Percentiles rank a stretch among this genome's conserved stretches.
Conservation (phyloP, 2,329 filamentous ascomycete genomes). For the Diaporthe destruens region DNA sequence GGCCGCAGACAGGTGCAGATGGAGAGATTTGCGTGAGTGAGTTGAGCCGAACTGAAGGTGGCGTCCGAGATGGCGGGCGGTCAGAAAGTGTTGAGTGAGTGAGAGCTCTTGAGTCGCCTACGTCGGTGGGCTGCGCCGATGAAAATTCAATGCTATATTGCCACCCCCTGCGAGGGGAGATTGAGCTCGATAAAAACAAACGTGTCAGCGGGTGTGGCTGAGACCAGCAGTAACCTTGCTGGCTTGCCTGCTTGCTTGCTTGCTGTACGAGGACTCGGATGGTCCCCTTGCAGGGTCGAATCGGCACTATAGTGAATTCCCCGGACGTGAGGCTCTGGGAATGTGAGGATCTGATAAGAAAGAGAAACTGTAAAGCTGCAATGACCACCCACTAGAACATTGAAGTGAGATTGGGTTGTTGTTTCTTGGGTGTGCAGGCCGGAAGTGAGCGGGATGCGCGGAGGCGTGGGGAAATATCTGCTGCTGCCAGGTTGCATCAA, state of each 20-base stretch:
- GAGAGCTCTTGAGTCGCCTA: too few relatives aligned
- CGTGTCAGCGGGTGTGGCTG: background rate
- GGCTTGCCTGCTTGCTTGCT: too few relatives aligned
- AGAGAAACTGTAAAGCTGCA: constrained; percentile 13
- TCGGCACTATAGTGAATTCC: background rate
- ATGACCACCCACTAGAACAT: background rate
- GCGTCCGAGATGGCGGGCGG: background rate
- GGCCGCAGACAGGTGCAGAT: background rate
- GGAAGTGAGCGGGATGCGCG: background rate
- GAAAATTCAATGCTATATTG: constrained; percentile 27
- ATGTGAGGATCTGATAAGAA: constrained; percentile 13
- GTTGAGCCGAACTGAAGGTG: background rate
- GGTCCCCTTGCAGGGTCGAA: background rate
- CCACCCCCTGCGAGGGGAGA: constrained; percentile 25
- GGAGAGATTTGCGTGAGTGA: too few relatives aligned
- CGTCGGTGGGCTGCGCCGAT: constrained; percentile 9
- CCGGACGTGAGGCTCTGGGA: background rate
- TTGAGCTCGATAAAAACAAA: background rate
- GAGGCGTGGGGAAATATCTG: constrained; percentile 10
- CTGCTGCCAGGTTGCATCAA: constrained; percentile 26
- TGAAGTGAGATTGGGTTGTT: constrained; percentile 12
- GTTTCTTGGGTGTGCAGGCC: background rate
- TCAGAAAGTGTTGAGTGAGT: background rate
- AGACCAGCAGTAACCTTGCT: background rate
- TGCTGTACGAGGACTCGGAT: background rate